A percentile compares a stretch with the other conserved stretches of the same genome.
These are phyloP conservation scores for Trichosanthes cucumerina DNA, from an alignment of 306 rosid species.

Conservation along the genomic window DNA sequence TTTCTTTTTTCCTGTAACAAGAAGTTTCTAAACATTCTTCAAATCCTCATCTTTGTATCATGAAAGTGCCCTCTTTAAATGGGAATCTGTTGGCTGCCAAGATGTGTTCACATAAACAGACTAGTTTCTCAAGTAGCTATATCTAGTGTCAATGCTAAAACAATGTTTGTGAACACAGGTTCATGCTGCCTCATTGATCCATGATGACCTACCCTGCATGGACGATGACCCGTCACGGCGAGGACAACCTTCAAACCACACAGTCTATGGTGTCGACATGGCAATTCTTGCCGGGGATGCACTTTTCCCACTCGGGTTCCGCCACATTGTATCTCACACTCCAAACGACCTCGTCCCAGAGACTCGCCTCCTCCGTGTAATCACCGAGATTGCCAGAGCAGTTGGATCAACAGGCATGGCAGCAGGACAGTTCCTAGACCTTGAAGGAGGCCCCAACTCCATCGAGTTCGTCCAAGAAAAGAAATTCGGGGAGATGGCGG, in stretches of 20 bases:
- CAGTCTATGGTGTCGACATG: conserved; percentile 61
- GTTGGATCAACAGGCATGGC: conserved; percentile 96
- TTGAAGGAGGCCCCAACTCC: conserved; percentile 51
- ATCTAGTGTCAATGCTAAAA: neutral
- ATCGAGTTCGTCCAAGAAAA: conserved; percentile 66
- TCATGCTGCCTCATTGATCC: conserved; percentile 83
- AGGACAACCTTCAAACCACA: conserved; percentile 77
- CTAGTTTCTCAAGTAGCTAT: neutral
- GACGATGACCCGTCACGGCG: conserved; percentile 71
- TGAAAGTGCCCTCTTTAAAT: neutral
- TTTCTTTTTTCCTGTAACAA: too few relatives aligned
- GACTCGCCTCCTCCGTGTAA: conserved; percentile 48
- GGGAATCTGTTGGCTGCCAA: neutral
- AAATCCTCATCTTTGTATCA: neutral
- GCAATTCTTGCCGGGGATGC: conserved; percentile 83
- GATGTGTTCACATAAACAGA: neutral
- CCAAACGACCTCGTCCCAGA: conserved; percentile 64
- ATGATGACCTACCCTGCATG: conserved; percentile 91
- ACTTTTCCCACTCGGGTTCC: conserved; percentile 79
- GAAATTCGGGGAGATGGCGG: conserved; percentile 87
- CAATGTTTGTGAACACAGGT: conserved; percentile 44
- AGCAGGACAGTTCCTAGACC: conserved; percentile 83
- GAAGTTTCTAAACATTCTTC: neutral
- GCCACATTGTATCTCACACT: conserved; percentile 73
- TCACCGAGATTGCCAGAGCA: conserved; percentile 64